A percentile compares a stretch with the other conserved stretches of the same genome.
Conservation (phyloP, 2,329 filamentous ascomycete genomes). For the Emydomyces testavorans region DNA sequence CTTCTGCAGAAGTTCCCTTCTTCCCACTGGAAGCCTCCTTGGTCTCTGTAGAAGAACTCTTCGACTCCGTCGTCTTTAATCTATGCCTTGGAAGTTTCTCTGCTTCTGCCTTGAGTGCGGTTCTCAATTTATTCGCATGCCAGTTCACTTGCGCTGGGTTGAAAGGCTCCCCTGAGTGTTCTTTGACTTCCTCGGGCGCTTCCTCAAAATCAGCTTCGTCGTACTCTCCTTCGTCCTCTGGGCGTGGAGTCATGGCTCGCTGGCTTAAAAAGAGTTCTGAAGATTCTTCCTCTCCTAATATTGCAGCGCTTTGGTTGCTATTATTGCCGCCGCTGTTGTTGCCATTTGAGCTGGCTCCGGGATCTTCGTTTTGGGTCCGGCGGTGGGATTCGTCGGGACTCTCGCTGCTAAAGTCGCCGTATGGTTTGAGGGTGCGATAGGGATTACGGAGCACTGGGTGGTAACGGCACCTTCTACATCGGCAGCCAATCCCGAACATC, state of each 20-base stretch:
- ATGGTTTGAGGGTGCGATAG: background rate
- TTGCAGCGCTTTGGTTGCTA: background rate
- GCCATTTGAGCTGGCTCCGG: no score
- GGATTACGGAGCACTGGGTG: background rate
- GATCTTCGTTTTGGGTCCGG: background rate
- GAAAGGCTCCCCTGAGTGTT: slow-evolving; percentile 4
- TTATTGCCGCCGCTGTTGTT: background rate
- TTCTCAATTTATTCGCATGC: slow-evolving; percentile 4
- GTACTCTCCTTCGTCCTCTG: slow-evolving; percentile 9
- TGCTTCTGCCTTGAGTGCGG: background rate
- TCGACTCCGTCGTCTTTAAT: background rate
- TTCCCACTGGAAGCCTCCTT: no score
- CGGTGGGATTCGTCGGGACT: background rate
- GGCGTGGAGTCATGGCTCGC: slow-evolving; percentile 1
- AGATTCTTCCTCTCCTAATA: background rate
- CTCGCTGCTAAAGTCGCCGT: slow-evolving; percentile 3
- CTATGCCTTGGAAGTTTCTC: background rate
- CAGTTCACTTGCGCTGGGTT: background rate
- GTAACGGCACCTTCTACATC: background rate
- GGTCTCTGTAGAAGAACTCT: no score
- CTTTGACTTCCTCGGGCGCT: background rate
- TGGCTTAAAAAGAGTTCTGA: slow-evolving; percentile 1
- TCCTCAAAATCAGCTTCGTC: slow-evolving; percentile 7
- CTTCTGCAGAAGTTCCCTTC: background rate
- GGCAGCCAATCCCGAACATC: slow-evolving; percentile 8